These are phyloP conservation scores for Crithidia mellificae DNA, from an alignment of 208 protist genomes.

Conservation along the genomic window DNA sequence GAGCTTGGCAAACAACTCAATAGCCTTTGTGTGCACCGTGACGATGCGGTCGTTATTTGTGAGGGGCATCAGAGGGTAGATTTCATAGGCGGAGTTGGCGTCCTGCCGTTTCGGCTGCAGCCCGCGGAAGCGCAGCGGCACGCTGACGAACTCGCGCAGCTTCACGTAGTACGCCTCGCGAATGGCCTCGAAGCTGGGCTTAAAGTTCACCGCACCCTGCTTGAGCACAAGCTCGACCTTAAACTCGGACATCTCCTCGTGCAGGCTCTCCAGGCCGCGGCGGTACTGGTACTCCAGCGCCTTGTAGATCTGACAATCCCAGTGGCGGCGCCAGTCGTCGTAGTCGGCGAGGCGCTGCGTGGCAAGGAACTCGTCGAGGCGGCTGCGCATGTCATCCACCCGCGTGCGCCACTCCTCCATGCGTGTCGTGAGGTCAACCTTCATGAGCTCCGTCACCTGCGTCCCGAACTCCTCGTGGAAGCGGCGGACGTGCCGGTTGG, in stretches of 20 bases:
- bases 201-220: conserved; percentile 90
- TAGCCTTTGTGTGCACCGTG: conserved; percentile 91
- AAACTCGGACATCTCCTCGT: conserved; percentile 93
- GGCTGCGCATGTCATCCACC: conserved; percentile 83
- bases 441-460: conserved; percentile 84
- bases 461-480: conserved; percentile 87
- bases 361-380: conserved; percentile 84
- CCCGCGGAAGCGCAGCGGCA: conserved; percentile 93
- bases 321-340: conserved; percentile 92
- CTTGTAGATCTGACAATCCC: conserved; percentile 98
- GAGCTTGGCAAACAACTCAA: conserved; percentile 93
- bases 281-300: conserved; percentile 96
- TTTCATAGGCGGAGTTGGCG: conserved; percentile 62
- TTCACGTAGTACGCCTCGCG: conserved; percentile 94
- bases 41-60: conserved; percentile 84
- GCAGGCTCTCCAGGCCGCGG: conserved; percentile 88
- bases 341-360: conserved; percentile 77
- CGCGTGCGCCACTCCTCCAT: conserved; percentile 92
- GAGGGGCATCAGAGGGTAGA: conserved; percentile 91
- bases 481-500: conserved; percentile 84
- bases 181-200: conserved; percentile 94
- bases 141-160: conserved; percentile 93
- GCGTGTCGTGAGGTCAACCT: conserved; percentile 88
- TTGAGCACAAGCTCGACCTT: conserved; percentile 94
- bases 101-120: conserved; percentile 82